Base-by-base conservation (phyloP, 2,329 filamentous ascomycete genomes). In the Penicillium sp. region DNA sequence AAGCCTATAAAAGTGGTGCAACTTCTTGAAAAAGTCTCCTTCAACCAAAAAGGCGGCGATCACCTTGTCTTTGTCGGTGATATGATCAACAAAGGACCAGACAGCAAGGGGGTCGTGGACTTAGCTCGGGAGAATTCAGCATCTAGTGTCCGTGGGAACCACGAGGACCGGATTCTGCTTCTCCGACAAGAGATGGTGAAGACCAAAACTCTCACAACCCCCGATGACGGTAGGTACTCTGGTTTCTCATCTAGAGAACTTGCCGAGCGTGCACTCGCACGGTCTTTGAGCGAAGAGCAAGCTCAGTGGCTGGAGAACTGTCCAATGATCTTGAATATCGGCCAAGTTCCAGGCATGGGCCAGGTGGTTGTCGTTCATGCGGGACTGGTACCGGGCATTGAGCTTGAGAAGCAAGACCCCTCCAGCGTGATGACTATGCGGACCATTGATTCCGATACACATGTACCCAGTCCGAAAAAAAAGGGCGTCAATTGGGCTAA, bases 341-440 rank as follows among this genome's bases (percentile, higher is more conserved):
- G 90, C n/a, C 70, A 78, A 15, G 75, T 92, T 36, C 77, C 80
- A 1, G 76, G 74, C 2, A 78, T 87, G 71, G 83, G 87, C 36
- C 81, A 87, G 57, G 80, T 95, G 5, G 81, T 88, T 5, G 87
- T 92, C 50, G 93, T 92, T 7, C 94, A 97, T 76, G 93, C 85
- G 0, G 94, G 94, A 0, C 81, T 97, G 2, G 87, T 94, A 0
- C 91, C 93, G 0, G 88, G 87, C 5, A 77, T 96, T 0, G 73
- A 83, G 0, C 79, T 96, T 15, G 80, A 87, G 45, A 78, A 82
- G 50, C 93, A 88, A 66, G 84, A 97, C 72, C 88, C 92, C 0
- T 87, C 85, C 72, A 87, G 88, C 50, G 89, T 90, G 40, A 97
- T 97, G 92, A 94, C 91, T 70, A 95, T 99, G 90, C 86, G 92